These are phyloP conservation scores for Samsoniella hepiali DNA, from an alignment of 2,329 filamentous ascomycete genomes.

Conservation along the genomic window DNA sequence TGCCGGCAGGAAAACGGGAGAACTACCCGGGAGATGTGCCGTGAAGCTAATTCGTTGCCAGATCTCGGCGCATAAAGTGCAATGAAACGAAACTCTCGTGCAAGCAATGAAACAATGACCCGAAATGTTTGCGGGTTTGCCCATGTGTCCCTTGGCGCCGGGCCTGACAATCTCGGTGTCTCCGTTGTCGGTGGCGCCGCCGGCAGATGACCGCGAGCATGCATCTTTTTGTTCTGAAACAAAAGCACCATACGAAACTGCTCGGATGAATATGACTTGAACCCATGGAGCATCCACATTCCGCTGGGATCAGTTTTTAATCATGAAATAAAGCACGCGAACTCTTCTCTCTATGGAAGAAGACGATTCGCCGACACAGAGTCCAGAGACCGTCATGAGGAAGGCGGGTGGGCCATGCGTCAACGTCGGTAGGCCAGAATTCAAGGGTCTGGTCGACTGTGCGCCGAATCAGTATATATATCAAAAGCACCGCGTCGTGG, in stretches of 20 bases:
- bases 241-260: not conserved
- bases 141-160: not conserved
- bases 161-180: not conserved
- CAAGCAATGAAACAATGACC: not conserved
- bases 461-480: not conserved
- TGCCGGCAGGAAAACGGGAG: not conserved
- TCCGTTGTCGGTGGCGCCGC: not conserved
- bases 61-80: constrained; percentile 1
- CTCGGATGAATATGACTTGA: not conserved
- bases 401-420: not conserved
- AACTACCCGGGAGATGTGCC: too few relatives aligned
- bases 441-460: not conserved
- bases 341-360: not conserved
- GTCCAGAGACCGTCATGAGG: not conserved
- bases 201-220: not conserved
- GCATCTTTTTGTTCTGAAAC: not conserved
- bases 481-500: not conserved
- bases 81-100: not conserved
- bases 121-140: not conserved
- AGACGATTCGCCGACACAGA: constrained; percentile 4
- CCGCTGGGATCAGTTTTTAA: not conserved
- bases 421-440: not conserved
- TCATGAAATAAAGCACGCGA: too few relatives aligned
- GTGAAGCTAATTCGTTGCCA: not conserved
- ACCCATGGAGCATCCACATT: not conserved